Base-by-base conservation (phyloP, 108 stramenopile genomes). In the Skeletonema costatum region DNA sequence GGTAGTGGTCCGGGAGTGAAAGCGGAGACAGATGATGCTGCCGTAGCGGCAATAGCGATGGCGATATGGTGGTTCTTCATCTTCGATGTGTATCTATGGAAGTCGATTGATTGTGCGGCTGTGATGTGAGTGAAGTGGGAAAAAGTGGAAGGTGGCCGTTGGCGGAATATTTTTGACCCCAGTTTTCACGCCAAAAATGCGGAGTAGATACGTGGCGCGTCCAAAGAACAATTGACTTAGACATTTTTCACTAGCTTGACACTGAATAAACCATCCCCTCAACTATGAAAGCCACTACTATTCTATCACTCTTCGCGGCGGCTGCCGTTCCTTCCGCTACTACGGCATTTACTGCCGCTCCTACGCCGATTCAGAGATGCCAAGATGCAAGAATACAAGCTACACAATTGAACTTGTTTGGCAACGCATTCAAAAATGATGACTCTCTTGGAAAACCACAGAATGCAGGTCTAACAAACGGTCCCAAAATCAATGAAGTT, bases 381-480 rank as follows among this genome's bases (percentile, higher is more conserved):
- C 35, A 17, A 39, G 33, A 33, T 30, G 3, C n/a, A 51, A 75
- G 39, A 39, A 51, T 67, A 29, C 51, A 17, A 30, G 60, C 65
- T 13, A 64, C 82, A 32, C 64, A 75, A 32, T 39, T 83, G 2
- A 48, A 83, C 56, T 58, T 83, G 30, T 86, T 86, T 66, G 85
- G 76, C 32, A 64, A 77, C 48, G 78, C 69, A 9, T 41, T 82
- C 21, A 72, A 82, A 46, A 87, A 85, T 59, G 86, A 87, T 70
- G 86, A 87, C 59, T 64, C 75, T 25, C 80, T 87, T 16, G 87
- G 87, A 9, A 84, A 84, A 59, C 16, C 30, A 35, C 61, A 72
- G 48, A 82, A 87, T 71, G 72, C 87, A 53, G 87, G 17, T 70
- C 30, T 56, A 31, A 48, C 31, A 21, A 69, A 72, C 62, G 82